Conservation (phyloP, 1,284 basidiomycete species). For the Leucoagaricus sp. region DNA sequence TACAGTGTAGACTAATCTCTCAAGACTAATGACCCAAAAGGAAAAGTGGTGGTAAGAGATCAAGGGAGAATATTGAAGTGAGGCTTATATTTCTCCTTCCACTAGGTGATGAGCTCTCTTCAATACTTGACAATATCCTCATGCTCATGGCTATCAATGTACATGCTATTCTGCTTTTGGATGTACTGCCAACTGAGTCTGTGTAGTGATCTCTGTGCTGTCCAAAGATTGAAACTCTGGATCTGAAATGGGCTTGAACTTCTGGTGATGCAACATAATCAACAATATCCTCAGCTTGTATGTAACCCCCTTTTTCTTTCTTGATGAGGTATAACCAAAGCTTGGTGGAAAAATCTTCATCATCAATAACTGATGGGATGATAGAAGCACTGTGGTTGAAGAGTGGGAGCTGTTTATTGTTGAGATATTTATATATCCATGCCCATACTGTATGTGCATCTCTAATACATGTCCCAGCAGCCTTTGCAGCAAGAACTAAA, state of each 20-base stretch:
- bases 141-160: slow-evolving; percentile 34
- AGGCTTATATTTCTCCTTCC: not conserved
- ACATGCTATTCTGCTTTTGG: slow-evolving; percentile 30
- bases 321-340: not conserved
- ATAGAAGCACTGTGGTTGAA: not conserved
- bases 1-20: no score
- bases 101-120: not conserved
- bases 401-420: no score
- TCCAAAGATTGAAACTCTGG: not conserved
- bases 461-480: no score
- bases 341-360: not conserved
- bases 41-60: no score
- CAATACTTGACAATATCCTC: slow-evolving; percentile 31
- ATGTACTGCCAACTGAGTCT: slow-evolving; percentile 25
- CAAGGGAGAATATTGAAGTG: no score
- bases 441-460: no score
- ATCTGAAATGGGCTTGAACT: not conserved
- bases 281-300: not conserved
- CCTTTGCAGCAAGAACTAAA: no score
- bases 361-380: not conserved
- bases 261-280: not conserved
- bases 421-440: no score
- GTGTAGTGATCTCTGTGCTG: slow-evolving; percentile 29
- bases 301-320: not conserved
- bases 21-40: no score